Conservation (phyloP, 2,329 filamentous ascomycete genomes). For the Botrytis hyacinthi region DNA sequence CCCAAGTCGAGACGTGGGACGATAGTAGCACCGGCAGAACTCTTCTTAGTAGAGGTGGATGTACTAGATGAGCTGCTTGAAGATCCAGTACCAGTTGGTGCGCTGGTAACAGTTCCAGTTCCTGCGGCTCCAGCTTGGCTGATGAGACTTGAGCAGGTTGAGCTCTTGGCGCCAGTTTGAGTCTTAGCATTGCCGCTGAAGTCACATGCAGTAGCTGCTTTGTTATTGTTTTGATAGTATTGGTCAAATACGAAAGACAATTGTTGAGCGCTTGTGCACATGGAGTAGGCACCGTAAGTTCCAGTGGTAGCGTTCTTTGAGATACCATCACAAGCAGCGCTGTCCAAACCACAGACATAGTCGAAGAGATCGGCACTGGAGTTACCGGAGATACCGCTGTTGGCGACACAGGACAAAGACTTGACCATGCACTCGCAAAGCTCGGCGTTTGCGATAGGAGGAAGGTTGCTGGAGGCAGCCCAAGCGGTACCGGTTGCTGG, state of each 20-base stretch:
- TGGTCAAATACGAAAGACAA: slow-evolving; percentile 71
- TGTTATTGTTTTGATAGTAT: slow-evolving; percentile 63
- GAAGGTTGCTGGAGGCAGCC: slow-evolving; percentile 69
- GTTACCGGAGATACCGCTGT: slow-evolving; percentile 53
- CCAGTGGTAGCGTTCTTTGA: slow-evolving; percentile 63
- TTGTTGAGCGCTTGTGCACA: slow-evolving; percentile 70
- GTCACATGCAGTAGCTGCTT: slow-evolving; percentile 60
- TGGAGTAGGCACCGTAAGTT: slow-evolving; percentile 73
- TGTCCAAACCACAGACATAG: slow-evolving; percentile 63
- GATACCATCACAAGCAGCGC: slow-evolving; percentile 65
- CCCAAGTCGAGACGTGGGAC: slow-evolving; percentile 47
- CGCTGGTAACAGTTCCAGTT: slow-evolving; percentile 52
- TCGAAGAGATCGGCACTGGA: slow-evolving; percentile 69
- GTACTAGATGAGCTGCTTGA: slow-evolving; percentile 33
- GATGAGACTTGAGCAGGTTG: slow-evolving; percentile 58
- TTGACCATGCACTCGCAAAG: slow-evolving; percentile 86
- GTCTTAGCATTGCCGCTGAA: slow-evolving; percentile 66
- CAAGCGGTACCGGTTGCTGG: slow-evolving; percentile 64
- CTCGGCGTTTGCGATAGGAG: slow-evolving; percentile 73
- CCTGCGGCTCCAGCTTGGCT: slow-evolving; percentile 61
- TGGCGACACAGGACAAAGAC: slow-evolving; percentile 68
- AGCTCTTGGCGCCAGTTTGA: slow-evolving; percentile 47
- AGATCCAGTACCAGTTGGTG: slow-evolving; percentile 43
- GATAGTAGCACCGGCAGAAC: slow-evolving; percentile 44
- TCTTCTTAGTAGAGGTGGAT: slow-evolving; percentile 25